Conservation (phyloP, 495 filamentous ascomycete species). For the Talaromyces stipitatus region DNA sequence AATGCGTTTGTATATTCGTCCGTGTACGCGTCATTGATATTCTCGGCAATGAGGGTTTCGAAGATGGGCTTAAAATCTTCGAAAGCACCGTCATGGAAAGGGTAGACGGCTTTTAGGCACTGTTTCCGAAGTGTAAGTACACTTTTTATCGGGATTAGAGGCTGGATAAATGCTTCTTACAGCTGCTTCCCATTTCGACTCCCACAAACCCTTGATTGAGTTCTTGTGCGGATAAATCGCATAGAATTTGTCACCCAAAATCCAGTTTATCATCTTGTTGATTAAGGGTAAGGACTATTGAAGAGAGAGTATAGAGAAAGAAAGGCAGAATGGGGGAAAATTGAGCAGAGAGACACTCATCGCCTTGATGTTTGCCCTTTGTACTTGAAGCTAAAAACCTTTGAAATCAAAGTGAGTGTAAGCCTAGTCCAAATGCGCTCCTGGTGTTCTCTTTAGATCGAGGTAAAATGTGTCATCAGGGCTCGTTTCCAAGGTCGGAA, state of each 20-base stretch:
- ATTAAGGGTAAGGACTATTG: not conserved
- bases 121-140: conserved; percentile 18
- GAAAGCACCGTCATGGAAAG: conserved; percentile 65
- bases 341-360: not conserved
- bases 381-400: not conserved
- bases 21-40: conserved; percentile 56
- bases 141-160: not conserved
- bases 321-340: not conserved
- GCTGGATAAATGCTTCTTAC: conserved; percentile 29
- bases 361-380: not conserved
- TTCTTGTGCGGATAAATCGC: conserved; percentile 52
- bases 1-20: conserved; percentile 57
- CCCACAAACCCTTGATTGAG: conserved; percentile 68
- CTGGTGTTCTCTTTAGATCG: not conserved
- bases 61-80: conserved; percentile 74
- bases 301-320: not conserved
- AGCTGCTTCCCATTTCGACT: conserved; percentile 70
- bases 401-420: not conserved
- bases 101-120: conserved; percentile 61
- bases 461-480: not conserved
- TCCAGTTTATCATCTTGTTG: conserved; percentile 17
- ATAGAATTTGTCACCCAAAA: conserved; percentile 30
- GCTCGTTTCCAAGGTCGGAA: not conserved
- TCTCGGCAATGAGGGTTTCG: conserved; percentile 49
- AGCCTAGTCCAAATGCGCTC: not conserved